Evolutionary conservation across 2,329 filamentous ascomycete genomes (phyloP), one percentile per base, ranked within the genome.

Genomic region (Neofusicoccum sp.): DNA sequence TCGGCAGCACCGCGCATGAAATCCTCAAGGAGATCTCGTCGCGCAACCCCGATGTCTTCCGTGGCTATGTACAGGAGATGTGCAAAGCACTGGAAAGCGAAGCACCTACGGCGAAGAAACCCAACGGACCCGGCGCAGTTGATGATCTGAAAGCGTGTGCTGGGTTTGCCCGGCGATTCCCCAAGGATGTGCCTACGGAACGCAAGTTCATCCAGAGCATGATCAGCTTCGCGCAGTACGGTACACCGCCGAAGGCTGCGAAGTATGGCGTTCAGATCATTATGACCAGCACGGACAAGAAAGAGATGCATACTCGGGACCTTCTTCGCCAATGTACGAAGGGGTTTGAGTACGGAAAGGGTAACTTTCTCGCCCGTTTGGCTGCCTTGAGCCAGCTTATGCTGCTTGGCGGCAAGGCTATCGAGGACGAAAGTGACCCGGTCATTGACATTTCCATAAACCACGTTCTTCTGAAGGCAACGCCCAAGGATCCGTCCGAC

Each of bases 261-360:
- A 99, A 99, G 77, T 93, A 98, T 78, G 95, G 95, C 0, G 88
- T 98, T 54, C 93, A 92, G 33, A 93, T 99, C 67, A 83, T 99
- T 61, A 87, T 97, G 77, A 88, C 91, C 39, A 89, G 88, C 8
- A 82, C 87, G 28, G 87, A 93, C 56, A 87, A 87, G 68, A 95
- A 92, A 74, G 90, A 93, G 71, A 89, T 96, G 79, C 91, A 92
- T 64, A 91, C 92, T 6, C 93, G 89, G 60, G 93, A 96, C 69
- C 83, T 99, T 9, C 78, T 97, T 6, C 85, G 89, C 62, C 90
- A 89, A 73, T 89, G 89, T 64, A 85, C 91, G 67, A 87, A 91
- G 67, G 85, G 87, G 56, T 93, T 91, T 81, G 81, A 84, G 2
- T 93, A 92, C 67, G 91, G 87, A 1, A 84, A 85, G 9, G 81